Conservation (phyloP, 106 monocot genomes). For the Dendrobium nobile region DNA sequence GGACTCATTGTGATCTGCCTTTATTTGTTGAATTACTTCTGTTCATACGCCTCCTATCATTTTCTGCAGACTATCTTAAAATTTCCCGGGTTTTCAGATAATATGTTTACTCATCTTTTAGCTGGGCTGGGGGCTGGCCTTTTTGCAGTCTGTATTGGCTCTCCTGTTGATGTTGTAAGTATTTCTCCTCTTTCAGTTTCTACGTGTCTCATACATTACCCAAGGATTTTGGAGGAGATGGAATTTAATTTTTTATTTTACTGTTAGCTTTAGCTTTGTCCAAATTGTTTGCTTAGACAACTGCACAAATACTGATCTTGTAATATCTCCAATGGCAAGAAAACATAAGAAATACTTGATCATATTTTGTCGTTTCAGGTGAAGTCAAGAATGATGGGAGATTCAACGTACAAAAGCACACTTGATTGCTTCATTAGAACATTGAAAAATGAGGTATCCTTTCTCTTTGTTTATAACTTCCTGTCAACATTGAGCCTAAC, state of each 20-base stretch:
- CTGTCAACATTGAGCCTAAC: neutral
- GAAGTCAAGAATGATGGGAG: constrained; percentile 39
- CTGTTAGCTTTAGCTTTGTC: neutral
- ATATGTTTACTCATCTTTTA: constrained; percentile 84
- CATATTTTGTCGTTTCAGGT: constrained; percentile 8
- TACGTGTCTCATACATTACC: neutral
- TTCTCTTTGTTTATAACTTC: neutral
- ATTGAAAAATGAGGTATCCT: constrained; percentile 22
- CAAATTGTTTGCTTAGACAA: neutral
- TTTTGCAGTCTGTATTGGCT: constrained; percentile 92
- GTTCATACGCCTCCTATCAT: neutral
- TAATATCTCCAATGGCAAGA: neutral
- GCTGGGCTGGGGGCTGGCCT: constrained; percentile 87
- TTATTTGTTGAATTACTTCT: neutral
- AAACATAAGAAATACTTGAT: neutral
- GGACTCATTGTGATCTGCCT: neutral
- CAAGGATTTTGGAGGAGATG: neutral
- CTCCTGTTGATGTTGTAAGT: constrained; percentile 58
- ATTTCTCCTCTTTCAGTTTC: neutral
- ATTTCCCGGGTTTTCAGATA: constrained; percentile 82
- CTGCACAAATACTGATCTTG: neutral
- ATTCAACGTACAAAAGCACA: constrained; percentile 32
- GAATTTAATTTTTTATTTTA: neutral
- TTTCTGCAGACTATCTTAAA: constrained; percentile 73
- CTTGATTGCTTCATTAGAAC: constrained; percentile 34